Evolutionary conservation across 2,329 filamentous ascomycete genomes (phyloP), one percentile per base, ranked within the genome.

Genomic region (Bretziella fagacearum): DNA sequence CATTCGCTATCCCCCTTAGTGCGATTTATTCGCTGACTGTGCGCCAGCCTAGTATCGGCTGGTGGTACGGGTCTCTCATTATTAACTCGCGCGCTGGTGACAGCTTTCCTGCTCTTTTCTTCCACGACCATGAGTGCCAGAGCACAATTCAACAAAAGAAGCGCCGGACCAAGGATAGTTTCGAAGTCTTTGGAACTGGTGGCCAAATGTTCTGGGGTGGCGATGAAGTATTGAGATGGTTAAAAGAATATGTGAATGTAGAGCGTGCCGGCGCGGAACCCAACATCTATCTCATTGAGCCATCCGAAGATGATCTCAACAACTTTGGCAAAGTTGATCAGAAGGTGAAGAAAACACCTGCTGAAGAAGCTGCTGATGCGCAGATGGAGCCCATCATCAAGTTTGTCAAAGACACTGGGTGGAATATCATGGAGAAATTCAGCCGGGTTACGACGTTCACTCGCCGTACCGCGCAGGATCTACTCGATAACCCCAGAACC

Each of bases 391-490:
- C 89, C 0, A 76, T 98, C 42, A 84, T 84, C 54, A 95, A 94
- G 61, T 84, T 87, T 39, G 70, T 96, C 54, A 96, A 95, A 60
- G 87, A 96, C 60, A 85, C 89, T 0, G 77, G 87, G 27, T 98
- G 91, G 91, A 95, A 84, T 54, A 79, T 98, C 48, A 74, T 98
- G 65, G 91, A 98, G 62, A 91, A 93, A 61, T 82, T 98, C 57
- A 93, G 86, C 64, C 91, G 93, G 60, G 91, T 98, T 40, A 98
- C 91, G 1, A 96, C 86, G 0, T 95, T 98, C 57, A 95, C 91
- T 0, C 69, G 87, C 48, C 74, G 89, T 51, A 93, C 93, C 0
- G 91, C 91, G 0, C 85, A 94, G 56, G 86, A 93, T 43, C 76
- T 96, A 39, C 77, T 85, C 29, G 89, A 98, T 18, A 94, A 94